A percentile compares a stretch with the other conserved stretches of the same genome.
Conservation (phyloP, 78 protist species). For the Speleostelium caveatum region DNA sequence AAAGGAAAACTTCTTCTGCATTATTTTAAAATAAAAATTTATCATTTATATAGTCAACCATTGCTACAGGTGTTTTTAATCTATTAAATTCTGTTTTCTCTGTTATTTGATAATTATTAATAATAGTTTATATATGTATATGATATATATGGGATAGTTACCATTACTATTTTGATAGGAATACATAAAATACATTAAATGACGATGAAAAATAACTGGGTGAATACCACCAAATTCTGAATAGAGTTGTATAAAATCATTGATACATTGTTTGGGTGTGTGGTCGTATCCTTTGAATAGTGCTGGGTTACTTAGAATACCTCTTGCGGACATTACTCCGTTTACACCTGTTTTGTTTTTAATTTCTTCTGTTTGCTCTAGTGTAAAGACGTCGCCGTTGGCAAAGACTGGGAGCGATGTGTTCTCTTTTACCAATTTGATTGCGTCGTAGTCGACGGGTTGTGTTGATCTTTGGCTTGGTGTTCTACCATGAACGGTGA, state of each 20-base stretch:
- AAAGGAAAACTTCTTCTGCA: too few relatives aligned
- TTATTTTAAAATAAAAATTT: slow-evolving; percentile 36
- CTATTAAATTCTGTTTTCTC: slow-evolving; percentile 57
- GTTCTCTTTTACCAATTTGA: slow-evolving; percentile 75
- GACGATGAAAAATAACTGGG: slow-evolving; percentile 52
- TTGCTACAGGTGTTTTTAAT: slow-evolving; percentile 5
- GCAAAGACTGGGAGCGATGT: slow-evolving; percentile 88
- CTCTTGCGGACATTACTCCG: slow-evolving; percentile 93
- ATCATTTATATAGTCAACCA: slow-evolving; percentile 40
- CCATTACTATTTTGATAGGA: slow-evolving; percentile 55
- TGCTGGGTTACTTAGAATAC: slow-evolving; percentile 89
- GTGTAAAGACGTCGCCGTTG: slow-evolving; percentile 85
- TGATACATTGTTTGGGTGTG: slow-evolving; percentile 72
- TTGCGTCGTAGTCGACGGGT: slow-evolving; percentile 84
- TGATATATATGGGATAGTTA: neutral
- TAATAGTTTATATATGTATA: neutral
- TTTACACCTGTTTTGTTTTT: slow-evolving; percentile 54
- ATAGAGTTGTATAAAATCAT: slow-evolving; percentile 63
- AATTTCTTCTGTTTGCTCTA: slow-evolving; percentile 45
- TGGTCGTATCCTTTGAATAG: slow-evolving; percentile 75
- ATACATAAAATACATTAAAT: slow-evolving; percentile 78
- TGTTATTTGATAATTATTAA: neutral
- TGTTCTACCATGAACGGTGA: slow-evolving; percentile 93
- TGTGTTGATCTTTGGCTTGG: slow-evolving; percentile 22
- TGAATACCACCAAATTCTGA: slow-evolving; percentile 60